Evolutionary conservation across 768 basidiomycete genomes (phyloP).

Genomic region (Sporobolomyces roseus): DNA sequence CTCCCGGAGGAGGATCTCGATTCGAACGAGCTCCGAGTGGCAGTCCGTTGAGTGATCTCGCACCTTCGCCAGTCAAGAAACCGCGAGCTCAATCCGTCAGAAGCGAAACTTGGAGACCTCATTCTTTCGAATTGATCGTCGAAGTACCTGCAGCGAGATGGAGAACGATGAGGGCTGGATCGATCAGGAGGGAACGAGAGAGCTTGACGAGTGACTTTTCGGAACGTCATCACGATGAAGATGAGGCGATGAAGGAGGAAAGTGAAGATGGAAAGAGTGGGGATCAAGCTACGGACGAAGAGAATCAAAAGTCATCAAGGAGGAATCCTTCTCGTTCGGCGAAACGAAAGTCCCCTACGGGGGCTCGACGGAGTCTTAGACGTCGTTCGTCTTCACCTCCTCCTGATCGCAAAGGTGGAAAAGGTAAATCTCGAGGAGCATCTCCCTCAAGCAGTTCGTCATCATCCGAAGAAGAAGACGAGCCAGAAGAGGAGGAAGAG

Average conservation of each 20-base stretch:
- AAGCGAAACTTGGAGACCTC: not conserved
- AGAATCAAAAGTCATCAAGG: not conserved
- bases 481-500: conserved; percentile 2
- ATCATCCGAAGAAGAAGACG: too few relatives aligned
- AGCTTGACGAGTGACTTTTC: conserved; percentile 21
- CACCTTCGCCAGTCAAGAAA: conserved; percentile 14
- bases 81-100: not conserved
- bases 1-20: not conserved
- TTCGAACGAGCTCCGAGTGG: conserved; percentile 18
- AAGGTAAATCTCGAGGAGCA: not conserved
- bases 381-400: not conserved
- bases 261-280: not conserved
- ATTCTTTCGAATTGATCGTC: conserved; percentile 24
- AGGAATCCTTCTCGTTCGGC: not conserved
- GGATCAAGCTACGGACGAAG: not conserved
- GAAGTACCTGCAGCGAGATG: not conserved
- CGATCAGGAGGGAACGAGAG: not conserved
- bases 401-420: not conserved
- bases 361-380: too few relatives aligned
- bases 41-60: conserved; percentile 12
- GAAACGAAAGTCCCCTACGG: not conserved
- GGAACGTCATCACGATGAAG: not conserved
- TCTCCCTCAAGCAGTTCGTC: too few relatives aligned
- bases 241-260: not conserved
- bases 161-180: not conserved